Conservation (phyloP, 345 rosid species). For the Gossypium ekmanianum region DNA sequence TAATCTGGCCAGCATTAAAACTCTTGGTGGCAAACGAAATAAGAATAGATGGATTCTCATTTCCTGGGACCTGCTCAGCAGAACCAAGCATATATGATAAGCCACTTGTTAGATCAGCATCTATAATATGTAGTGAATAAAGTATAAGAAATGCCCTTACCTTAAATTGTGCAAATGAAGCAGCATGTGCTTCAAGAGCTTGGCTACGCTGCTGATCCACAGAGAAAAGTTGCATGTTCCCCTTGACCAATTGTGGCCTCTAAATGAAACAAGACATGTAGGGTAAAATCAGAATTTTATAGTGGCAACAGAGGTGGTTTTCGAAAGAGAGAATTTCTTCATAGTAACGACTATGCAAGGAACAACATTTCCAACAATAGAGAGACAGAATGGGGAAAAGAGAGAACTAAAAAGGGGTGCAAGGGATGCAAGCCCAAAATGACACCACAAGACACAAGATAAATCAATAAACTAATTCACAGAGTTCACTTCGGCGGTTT, state of each 20-base stretch:
- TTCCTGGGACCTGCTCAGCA: conserved; percentile 74
- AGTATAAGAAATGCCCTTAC: conserved; percentile 29
- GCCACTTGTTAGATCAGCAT: background rate
- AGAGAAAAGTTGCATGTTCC: conserved; percentile 93
- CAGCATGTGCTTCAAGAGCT: conserved; percentile 99
- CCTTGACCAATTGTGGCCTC: conserved; percentile 90
- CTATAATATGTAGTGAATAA: background rate
- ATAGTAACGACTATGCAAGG: background rate
- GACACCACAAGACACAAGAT: background rate
- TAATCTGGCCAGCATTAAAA: conserved; percentile 84
- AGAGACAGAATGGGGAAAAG: background rate
- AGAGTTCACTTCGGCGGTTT: background rate
- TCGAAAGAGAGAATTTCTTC: background rate
- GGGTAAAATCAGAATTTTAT: conserved; percentile 13
- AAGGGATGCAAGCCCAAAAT: background rate
- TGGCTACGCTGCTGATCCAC: conserved; percentile 98
- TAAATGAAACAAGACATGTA: conserved; percentile 20
- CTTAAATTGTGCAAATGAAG: conserved; percentile 87
- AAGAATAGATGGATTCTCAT: conserved; percentile 86
- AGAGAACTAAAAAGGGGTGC: background rate
- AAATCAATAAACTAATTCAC: background rate
- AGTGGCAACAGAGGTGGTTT: background rate
- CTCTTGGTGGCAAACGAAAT: conserved; percentile 90
- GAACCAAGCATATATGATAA: background rate
- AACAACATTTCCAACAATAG: background rate